Evolutionary conservation across 768 basidiomycete species (phyloP).

Genomic region (Calocera viscosa): DNA sequence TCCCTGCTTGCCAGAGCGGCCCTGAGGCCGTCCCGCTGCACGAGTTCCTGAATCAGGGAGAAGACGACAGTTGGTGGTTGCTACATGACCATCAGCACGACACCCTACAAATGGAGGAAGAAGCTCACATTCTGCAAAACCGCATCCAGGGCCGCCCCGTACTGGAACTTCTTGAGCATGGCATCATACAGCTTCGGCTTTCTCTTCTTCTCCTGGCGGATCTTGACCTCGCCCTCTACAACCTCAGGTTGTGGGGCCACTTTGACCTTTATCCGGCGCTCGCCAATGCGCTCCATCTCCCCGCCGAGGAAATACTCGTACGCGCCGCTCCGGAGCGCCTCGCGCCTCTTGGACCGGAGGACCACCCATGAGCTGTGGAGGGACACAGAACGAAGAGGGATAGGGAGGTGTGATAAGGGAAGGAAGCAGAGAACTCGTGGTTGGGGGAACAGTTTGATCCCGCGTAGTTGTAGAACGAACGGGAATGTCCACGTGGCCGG

Average conservation of each 20-base stretch:
- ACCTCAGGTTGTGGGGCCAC: conserved; percentile 42
- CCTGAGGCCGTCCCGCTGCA: conserved; percentile 78
- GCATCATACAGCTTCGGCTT: conserved; percentile 79
- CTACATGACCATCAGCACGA: conserved; percentile 31
- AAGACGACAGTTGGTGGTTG: conserved; percentile 76
- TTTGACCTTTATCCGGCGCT: conserved; percentile 37
- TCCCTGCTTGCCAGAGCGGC: conserved; percentile 82
- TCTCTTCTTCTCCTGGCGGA: conserved; percentile 58
- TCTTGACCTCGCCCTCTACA: conserved; percentile 53
- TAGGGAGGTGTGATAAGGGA: neutral
- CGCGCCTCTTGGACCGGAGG: conserved; percentile 19
- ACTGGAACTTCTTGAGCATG: conserved; percentile 82
- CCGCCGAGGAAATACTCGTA: conserved; percentile 58
- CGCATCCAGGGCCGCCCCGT: conserved; percentile 85
- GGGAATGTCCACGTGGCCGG: neutral
- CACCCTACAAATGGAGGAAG: too few relatives aligned
- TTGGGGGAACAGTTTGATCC: neutral
- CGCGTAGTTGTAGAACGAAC: neutral
- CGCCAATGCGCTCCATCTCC: conserved; percentile 42
- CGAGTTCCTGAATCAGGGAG: conserved; percentile 81
- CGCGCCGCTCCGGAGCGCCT: conserved; percentile 40
- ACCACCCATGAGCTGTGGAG: neutral
- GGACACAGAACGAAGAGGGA: neutral
- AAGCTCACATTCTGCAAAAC: conserved; percentile 38
- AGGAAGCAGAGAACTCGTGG: neutral